phyloP scores from a whole-genome alignment of 2,329 filamentous ascomycete species.

The Hypoxylon sp. region DNA sequence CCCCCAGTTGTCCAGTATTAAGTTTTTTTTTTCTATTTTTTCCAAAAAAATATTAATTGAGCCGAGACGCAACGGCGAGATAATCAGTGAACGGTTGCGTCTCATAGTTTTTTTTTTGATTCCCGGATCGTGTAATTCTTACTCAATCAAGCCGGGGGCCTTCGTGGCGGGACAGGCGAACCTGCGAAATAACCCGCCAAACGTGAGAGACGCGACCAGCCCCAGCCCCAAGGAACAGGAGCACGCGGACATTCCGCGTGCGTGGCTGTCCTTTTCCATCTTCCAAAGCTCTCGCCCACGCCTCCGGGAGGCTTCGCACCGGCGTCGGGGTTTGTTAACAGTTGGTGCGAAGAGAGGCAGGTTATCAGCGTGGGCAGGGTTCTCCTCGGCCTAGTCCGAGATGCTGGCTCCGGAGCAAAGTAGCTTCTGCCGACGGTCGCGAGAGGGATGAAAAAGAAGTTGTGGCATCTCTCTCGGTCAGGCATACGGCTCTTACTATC shows the following conservation, averaged over 20 bases:
- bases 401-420: conserved; percentile 69
- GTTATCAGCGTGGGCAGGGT: conserved; percentile 49
- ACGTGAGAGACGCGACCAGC: conserved; percentile 64
- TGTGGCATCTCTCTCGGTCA: conserved; percentile 37
- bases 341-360: conserved; percentile 44
- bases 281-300: conserved; percentile 48
- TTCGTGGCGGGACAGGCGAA: conserved; percentile 51
- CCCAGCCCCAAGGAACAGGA: conserved; percentile 54
- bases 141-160: conserved; percentile 52
- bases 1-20: conserved; percentile 47
- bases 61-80: conserved; percentile 21
- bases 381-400: conserved; percentile 67
- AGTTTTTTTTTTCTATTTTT: conserved; percentile 32
- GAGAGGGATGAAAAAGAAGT: conserved; percentile 27
- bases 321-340: not conserved
- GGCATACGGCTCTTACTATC: conserved; percentile 64
- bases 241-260: not conserved
- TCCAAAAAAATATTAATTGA: not conserved
- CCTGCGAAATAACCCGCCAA: conserved; percentile 45
- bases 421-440: conserved; percentile 55
- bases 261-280: conserved; percentile 37
- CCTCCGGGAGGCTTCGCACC: conserved; percentile 44
- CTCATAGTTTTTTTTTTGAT: conserved; percentile 14
- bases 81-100: conserved; percentile 7
- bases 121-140: conserved; percentile 42